These are phyloP conservation scores for Lichtheimia corymbifera DNA, from an alignment of 371 early-diverging fungal species.

Conservation along the genomic window DNA sequence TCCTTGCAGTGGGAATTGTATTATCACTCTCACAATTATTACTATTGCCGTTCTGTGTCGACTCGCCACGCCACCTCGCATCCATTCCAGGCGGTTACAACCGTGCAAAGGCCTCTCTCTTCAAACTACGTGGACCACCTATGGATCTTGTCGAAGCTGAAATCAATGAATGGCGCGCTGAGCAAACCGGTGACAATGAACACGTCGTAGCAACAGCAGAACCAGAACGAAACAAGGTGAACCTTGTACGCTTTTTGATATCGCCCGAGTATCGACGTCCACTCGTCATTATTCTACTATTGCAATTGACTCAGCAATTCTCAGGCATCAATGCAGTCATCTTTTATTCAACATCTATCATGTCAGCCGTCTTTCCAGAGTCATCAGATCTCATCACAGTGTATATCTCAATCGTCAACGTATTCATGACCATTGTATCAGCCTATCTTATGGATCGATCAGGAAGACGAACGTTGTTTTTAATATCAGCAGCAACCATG, in stretches of 20 bases:
- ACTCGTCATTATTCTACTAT: slow-evolving; percentile 68
- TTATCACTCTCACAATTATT: slow-evolving; percentile 64
- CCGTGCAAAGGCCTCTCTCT: slow-evolving; percentile 59
- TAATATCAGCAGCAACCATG: slow-evolving; percentile 70
- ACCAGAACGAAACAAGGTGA: slow-evolving; percentile 20
- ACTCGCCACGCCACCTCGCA: slow-evolving; percentile 76
- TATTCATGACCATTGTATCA: slow-evolving; percentile 72
- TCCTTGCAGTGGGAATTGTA: slow-evolving; percentile 57
- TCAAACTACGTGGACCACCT: slow-evolving; percentile 54
- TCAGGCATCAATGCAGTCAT: slow-evolving; percentile 95
- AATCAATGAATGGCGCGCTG: slow-evolving; percentile 62
- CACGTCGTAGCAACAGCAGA: slow-evolving; percentile 2
- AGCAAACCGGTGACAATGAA: slow-evolving; percentile 26
- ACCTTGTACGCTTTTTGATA: slow-evolving; percentile 43
- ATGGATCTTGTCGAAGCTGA: slow-evolving; percentile 63
- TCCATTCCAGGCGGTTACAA: slow-evolving; percentile 49
- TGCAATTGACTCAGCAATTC: slow-evolving; percentile 82
- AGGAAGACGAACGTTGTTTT: slow-evolving; percentile 79
- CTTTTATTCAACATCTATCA: slow-evolving; percentile 82
- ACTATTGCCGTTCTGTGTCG: slow-evolving; percentile 72
- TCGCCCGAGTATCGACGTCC: slow-evolving; percentile 59
- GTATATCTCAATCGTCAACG: slow-evolving; percentile 75
- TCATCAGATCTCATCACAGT: slow-evolving; percentile 69
- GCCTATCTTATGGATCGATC: slow-evolving; percentile 78
- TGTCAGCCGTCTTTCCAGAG: slow-evolving; percentile 65